Percentiles rank a stretch among this genome's conserved stretches.
Conservation (phyloP, 805 yeast genomes). For the Myxozyma melibiosi region DNA sequence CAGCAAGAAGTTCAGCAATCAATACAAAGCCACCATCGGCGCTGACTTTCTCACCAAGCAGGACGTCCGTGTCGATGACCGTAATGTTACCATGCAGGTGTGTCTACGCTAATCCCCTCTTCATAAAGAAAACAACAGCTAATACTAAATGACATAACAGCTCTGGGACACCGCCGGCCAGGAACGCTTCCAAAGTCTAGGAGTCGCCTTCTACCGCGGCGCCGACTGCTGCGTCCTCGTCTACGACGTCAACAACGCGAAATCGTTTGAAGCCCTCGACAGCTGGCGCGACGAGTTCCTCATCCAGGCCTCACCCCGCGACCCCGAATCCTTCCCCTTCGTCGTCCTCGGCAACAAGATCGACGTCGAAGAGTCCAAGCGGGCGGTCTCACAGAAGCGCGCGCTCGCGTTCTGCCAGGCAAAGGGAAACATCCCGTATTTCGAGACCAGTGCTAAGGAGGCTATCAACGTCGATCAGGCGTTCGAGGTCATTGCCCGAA, state of each 20-base stretch:
- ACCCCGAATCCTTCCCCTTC: slow-evolving; percentile 95
- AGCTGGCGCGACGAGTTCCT: slow-evolving; percentile 96
- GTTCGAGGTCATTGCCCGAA: slow-evolving; percentile 88
- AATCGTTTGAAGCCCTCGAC: slow-evolving; percentile 84
- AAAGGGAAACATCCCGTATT: slow-evolving; percentile 81
- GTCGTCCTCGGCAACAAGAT: slow-evolving; percentile 93
- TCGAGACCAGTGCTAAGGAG: slow-evolving; percentile 97
- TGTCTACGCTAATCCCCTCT: background rate
- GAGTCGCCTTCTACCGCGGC: slow-evolving; percentile 96
- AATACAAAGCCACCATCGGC: slow-evolving; percentile 96
- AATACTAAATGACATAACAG: too few species aligned
- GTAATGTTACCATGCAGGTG: slow-evolving; percentile 64
- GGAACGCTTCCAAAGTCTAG: slow-evolving; percentile 93
- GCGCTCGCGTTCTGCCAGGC: slow-evolving; percentile 65
- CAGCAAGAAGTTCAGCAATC: slow-evolving; percentile 89
- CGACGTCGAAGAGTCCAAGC: slow-evolving; percentile 88
- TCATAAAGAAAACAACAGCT: background rate
- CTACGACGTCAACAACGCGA: slow-evolving; percentile 92
- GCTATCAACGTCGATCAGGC: slow-evolving; percentile 94
- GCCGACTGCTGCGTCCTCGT: slow-evolving; percentile 97
- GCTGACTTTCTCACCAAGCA: slow-evolving; percentile 90
- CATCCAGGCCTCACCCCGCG: slow-evolving; percentile 87
- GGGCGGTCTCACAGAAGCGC: slow-evolving; percentile 62
- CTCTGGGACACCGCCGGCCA: slow-evolving; percentile 99
- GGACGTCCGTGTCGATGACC: slow-evolving; percentile 82